These are phyloP conservation scores for Mycosphaerella sp. DNA, from an alignment of 2,329 filamentous ascomycete genomes.

Conservation along the genomic window DNA sequence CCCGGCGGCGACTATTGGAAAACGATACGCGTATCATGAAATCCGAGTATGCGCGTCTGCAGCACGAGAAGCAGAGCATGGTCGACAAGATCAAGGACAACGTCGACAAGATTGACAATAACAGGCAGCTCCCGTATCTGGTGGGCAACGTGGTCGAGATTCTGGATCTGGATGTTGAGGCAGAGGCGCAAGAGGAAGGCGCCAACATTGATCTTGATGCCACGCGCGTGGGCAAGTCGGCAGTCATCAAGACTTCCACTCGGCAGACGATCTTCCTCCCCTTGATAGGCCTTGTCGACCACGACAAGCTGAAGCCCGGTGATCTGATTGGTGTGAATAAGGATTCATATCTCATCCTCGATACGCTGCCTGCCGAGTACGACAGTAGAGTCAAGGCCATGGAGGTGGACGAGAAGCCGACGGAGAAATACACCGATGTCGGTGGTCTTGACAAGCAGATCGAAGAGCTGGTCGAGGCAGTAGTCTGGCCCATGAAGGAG, in stretches of 20 bases:
- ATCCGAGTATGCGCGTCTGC: conserved; percentile 89
- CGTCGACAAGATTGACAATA: conserved; percentile 97
- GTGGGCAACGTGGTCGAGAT: conserved; percentile 98
- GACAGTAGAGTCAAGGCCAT: conserved; percentile 99
- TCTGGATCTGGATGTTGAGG: conserved; percentile 90
- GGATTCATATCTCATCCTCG: conserved; percentile 94
- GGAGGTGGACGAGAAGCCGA: conserved; percentile 99
- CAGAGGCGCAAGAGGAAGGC: conserved; percentile 92
- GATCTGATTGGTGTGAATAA: conserved; percentile 99
- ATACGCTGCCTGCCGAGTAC: conserved; percentile 95
- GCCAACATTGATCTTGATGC: conserved; percentile 98
- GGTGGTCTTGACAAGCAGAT: conserved; percentile 98
- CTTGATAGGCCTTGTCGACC: conserved; percentile 92
- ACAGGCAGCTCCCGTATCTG: conserved; percentile 96
- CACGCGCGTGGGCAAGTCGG: conserved; percentile 92
- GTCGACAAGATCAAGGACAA: conserved; percentile 99
- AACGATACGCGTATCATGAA: conserved; percentile 99
- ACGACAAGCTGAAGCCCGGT: conserved; percentile 87
- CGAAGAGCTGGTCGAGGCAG: conserved; percentile 94
- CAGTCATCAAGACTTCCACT: conserved; percentile 98
- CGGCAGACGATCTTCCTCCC: conserved; percentile 98
- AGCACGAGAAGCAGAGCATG: conserved; percentile 94
- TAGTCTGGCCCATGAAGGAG: conserved; percentile 99
- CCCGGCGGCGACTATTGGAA: conserved; percentile 83
- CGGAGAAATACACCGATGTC: conserved; percentile 97